phyloP scores from a whole-genome alignment of 805 yeast species.

The Candida caryicola region DNA sequence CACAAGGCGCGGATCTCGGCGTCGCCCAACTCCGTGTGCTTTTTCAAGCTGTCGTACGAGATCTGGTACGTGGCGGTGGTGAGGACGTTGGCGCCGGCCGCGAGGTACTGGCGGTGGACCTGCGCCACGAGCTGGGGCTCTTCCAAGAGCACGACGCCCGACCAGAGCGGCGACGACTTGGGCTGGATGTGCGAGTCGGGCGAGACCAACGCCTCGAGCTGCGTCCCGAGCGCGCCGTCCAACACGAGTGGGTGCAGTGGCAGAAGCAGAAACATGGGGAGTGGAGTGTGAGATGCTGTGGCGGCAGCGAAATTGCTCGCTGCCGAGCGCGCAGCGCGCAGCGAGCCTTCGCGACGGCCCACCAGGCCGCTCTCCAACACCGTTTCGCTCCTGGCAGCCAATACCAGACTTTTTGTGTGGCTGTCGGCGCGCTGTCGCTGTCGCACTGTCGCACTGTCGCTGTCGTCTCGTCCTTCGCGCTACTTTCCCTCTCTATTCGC shows the following conservation, averaged over 20 bases:
- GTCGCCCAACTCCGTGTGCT: conserved; percentile 17
- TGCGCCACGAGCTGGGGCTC: conserved; percentile 42
- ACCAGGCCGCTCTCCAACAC: no score
- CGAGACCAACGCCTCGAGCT: conserved; percentile 17
- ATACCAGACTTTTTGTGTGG: no score
- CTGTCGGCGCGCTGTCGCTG: no score
- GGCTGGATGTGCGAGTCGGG: conserved; percentile 18
- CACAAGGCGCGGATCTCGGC: conserved; percentile 18
- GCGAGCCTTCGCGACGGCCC: no score
- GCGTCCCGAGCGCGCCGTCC: conserved; percentile 17
- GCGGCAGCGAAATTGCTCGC: no score
- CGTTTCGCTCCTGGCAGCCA: no score
- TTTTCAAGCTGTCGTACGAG: conserved; percentile 39
- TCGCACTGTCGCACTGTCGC: no score
- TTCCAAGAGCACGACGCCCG: conserved; percentile 49
- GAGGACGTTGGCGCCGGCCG: conserved; percentile 53
- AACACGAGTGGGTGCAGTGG: conserved; percentile 3
- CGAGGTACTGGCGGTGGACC: conserved; percentile 51
- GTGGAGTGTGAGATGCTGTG: no score
- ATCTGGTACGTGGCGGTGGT: conserved; percentile 64
- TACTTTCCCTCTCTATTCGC: no score
- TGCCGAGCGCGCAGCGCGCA: no score
- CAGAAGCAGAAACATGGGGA: background rate
- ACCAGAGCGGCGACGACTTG: conserved; percentile 52
- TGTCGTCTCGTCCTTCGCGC: no score